These are phyloP conservation scores for Chlorella sp. DNA, from an alignment of 139 green algal species.

Conservation along the genomic window DNA sequence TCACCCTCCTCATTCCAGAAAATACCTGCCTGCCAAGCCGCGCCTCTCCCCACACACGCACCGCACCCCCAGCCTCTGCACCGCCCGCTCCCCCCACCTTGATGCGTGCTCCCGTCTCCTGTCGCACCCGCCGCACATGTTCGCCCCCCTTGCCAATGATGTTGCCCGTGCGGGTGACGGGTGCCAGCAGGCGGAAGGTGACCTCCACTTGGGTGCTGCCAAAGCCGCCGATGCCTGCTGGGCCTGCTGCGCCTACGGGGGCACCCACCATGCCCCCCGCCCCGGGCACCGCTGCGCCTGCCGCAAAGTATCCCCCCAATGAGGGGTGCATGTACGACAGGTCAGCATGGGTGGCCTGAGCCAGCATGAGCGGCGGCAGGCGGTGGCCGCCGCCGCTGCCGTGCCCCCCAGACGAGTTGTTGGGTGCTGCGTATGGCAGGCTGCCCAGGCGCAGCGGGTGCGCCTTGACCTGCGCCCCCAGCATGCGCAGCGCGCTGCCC, in stretches of 20 bases:
- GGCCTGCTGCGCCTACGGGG: background rate
- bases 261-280: constrained; percentile 1
- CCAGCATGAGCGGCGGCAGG: background rate
- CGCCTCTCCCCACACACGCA: no score
- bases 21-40: no score
- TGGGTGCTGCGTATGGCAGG: background rate
- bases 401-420: background rate
- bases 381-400: background rate
- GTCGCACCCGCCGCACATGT: constrained; percentile 38
- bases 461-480: constrained; percentile 37
- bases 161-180: constrained; percentile 29
- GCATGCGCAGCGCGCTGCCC: constrained; percentile 31
- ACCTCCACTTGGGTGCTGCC: constrained; percentile 34
- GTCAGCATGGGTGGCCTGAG: background rate
- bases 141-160: constrained; percentile 51
- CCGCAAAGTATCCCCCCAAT: constrained; percentile 3
- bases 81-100: constrained; percentile 34
- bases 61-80: no score
- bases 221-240: background rate
- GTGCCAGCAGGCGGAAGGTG: constrained; percentile 47
- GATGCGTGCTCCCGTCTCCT: constrained; percentile 47
- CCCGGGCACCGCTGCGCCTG: background rate
- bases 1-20: no score
- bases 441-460: constrained; percentile 19
- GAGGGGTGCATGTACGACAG: background rate